These are phyloP conservation scores for Mortierella sp. DNA, from an alignment of 371 early-diverging fungal genomes.

Conservation along the genomic window DNA sequence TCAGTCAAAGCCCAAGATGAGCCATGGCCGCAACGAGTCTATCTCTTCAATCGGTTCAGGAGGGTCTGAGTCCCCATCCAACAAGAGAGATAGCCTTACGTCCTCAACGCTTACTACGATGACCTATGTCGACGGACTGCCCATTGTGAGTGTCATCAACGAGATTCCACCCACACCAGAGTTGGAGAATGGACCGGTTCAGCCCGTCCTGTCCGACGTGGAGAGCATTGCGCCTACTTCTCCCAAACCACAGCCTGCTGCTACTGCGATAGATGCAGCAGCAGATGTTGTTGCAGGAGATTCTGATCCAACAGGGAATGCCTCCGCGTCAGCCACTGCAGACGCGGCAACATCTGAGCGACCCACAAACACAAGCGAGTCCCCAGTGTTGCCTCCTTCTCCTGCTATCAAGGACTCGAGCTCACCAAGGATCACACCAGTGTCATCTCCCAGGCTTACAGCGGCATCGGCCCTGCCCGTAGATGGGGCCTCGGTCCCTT, in stretches of 20 bases:
- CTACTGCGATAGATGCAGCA: background rate
- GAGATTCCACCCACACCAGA: constrained; percentile 53
- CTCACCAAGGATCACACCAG: background rate
- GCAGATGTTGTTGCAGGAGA: background rate
- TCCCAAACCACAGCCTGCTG: constrained; percentile 22
- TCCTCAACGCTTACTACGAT: constrained; percentile 19
- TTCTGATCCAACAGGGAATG: too few relatives aligned
- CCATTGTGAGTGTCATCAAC: constrained; percentile 34
- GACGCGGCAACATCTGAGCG: too few relatives aligned
- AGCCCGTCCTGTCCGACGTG: background rate
- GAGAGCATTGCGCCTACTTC: background rate
- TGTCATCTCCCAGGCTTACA: too few relatives aligned
- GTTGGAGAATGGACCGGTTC: constrained; percentile 21
- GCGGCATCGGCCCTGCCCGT: too few relatives aligned
- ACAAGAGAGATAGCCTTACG: constrained; percentile 15
- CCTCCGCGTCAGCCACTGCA: too few relatives aligned
- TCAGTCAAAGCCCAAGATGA: constrained; percentile 10
- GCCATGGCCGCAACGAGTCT: constrained; percentile 16
- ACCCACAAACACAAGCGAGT: too few relatives aligned
- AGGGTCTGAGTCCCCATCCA: background rate
- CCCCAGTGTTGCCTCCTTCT: background rate
- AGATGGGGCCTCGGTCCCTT: too few relatives aligned
- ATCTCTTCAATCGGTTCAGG: constrained; percentile 5
- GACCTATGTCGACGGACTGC: constrained; percentile 47
- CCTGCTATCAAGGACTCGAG: background rate